Percentiles rank a stretch among this genome's conserved stretches.
Conservation (phyloP, 345 rosid genomes). For the Ailanthus altissimus region DNA sequence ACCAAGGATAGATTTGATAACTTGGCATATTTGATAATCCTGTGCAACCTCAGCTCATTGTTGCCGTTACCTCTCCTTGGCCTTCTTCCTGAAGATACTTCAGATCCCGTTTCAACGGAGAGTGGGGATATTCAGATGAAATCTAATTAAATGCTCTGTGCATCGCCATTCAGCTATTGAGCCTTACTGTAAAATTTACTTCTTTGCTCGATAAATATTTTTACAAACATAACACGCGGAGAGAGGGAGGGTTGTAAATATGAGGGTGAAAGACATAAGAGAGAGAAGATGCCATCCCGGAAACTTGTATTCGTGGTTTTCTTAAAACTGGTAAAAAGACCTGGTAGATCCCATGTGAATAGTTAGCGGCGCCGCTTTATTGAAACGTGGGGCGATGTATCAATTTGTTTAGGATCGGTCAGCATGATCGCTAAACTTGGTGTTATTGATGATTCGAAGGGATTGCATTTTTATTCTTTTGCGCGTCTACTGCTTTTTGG, state of each 20-base stretch:
- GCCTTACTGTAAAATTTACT: neutral
- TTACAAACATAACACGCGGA: neutral
- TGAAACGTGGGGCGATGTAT: neutral
- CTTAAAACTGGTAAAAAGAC: neutral
- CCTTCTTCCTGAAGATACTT: constrained; percentile 60
- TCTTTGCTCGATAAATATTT: neutral
- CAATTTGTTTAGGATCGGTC: neutral
- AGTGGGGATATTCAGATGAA: constrained; percentile 68
- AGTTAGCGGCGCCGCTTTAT: neutral
- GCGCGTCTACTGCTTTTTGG: no score
- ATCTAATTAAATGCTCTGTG: constrained; percentile 46
- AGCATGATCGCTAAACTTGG: no score
- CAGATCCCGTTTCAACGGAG: constrained; percentile 45
- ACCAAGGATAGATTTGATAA: constrained; percentile 80
- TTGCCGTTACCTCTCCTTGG: constrained; percentile 91
- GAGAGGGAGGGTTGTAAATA: constrained; percentile 12
- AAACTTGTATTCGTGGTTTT: neutral
- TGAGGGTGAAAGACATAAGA: neutral
- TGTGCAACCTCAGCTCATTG: constrained; percentile 96
- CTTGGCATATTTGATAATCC: constrained; percentile 59
- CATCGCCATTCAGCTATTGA: neutral
- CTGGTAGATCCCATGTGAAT: neutral
- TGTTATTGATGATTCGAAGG: no score
- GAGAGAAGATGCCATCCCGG: neutral
- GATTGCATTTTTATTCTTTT: no score